Base-by-base conservation (phyloP, 441 rosid species). In the Hura crepitans region DNA sequence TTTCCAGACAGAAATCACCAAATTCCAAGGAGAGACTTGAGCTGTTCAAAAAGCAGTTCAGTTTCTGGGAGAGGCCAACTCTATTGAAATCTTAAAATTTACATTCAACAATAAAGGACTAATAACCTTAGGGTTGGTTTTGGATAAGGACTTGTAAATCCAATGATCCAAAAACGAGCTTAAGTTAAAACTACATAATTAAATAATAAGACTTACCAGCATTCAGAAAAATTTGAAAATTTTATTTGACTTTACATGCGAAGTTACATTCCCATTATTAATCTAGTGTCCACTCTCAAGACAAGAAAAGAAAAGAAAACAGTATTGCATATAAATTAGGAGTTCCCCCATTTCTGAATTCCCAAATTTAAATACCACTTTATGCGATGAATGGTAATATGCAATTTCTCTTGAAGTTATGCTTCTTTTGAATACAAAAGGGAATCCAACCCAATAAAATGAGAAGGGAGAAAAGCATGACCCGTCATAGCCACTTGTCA, bases 401-500 rank as follows among this genome's bases (percentile, higher is more conserved):
- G 37, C 1, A 18, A 58, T n/a, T 28, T 58, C 42, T 17, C 37
- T 28, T 14, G 0, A 15, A 33, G 10, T 1, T 59, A 17, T 30
- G 42, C 13, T 59, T 18, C 43, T 31, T 59, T 42, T 5, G 18
- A n/a, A 35, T 22, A 61, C 28, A n/a, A 61, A 18, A 14, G 35
- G 46, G 59, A 53, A 50, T 60, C 70, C 35, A 31, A 35, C 27
- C 10, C 30, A 68, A 1, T 3, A 56, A 33, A 66, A 51, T n/a
- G 11, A 51, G 70, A 22, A 20, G n/a, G 46, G 54, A 25, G 46
- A 35, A 54, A 37, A 53, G 55, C 55, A 37, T 54, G 49, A 54
- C 37, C 30, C 35, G 54, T 47, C 59, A 23, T 23, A 25, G 28
- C 49, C 28, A 67, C 18, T 35, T 37, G 28, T 17, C 35, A 17